These are phyloP conservation scores for Mortierella sp. DNA, from an alignment of 371 early-diverging fungal species.

Conservation along the genomic window DNA sequence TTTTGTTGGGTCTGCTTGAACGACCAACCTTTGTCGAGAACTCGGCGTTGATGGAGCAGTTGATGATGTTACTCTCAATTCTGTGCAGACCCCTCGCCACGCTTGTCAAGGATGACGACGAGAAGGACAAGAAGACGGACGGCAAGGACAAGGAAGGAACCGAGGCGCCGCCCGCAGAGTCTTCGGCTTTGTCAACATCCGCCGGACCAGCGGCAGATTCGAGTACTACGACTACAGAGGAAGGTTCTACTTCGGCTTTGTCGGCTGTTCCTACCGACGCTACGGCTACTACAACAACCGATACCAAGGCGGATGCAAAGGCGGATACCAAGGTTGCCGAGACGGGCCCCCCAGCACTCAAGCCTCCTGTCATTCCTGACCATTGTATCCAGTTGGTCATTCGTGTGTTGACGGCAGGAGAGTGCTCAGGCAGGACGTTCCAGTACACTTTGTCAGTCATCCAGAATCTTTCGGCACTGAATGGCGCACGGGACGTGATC, in stretches of 20 bases:
- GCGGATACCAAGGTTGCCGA: conserved; percentile 39
- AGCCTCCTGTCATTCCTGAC: conserved; percentile 81
- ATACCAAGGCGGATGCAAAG: conserved; percentile 3
- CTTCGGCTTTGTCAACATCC: background rate
- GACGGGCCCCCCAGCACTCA: conserved; percentile 51
- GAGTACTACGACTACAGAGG: background rate
- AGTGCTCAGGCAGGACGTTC: conserved; percentile 95
- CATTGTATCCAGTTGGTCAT: conserved; percentile 84
- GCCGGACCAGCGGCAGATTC: conserved; percentile 3
- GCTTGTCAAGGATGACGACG: conserved; percentile 66
- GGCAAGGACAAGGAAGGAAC: conserved; percentile 13
- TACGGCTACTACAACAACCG: background rate
- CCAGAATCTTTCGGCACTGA: conserved; percentile 84
- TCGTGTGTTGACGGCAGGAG: conserved; percentile 90
- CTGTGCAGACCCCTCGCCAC: conserved; percentile 80
- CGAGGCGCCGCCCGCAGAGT: background rate
- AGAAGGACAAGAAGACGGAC: conserved; percentile 57
- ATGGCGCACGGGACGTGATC: conserved; percentile 83
- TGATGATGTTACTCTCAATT: conserved; percentile 86
- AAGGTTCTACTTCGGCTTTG: conserved; percentile 9
- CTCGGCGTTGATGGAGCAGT: conserved; percentile 84
- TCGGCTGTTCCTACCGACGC: background rate
- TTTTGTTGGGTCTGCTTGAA: conserved; percentile 87
- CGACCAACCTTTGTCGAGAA: conserved; percentile 84
- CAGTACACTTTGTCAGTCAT: conserved; percentile 91